These are phyloP conservation scores for Pseudogymnoascus sp. DNA, from an alignment of 2,329 filamentous ascomycete genomes.

Conservation along the genomic window DNA sequence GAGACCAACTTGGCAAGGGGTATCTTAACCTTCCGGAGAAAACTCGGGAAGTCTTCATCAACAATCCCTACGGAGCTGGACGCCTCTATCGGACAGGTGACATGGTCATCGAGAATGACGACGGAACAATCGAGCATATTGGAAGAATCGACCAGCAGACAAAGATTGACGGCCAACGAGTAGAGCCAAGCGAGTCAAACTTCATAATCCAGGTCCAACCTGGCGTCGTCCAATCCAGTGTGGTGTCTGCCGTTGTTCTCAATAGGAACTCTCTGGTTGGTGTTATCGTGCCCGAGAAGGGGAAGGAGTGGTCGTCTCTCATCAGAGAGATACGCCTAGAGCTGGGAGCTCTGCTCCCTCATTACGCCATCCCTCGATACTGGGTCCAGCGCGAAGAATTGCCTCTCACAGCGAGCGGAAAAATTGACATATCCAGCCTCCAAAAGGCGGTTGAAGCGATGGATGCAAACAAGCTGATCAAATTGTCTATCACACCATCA, in stretches of 20 bases:
- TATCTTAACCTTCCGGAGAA: conserved; percentile 52
- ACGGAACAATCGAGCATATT: conserved; percentile 53
- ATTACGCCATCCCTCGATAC: conserved; percentile 10
- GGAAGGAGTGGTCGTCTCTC: neutral
- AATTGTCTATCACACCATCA: neutral
- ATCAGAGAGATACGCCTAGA: neutral
- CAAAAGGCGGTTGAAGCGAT: neutral
- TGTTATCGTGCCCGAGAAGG: neutral
- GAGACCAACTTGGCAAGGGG: conserved; percentile 51
- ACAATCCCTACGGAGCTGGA: conserved; percentile 43
- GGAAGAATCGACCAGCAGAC: conserved; percentile 57
- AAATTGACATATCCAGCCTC: conserved; percentile 9
- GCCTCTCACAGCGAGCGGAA: conserved; percentile 9
- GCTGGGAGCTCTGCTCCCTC: conserved; percentile 2
- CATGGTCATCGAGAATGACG: conserved; percentile 42
- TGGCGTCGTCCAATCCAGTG: neutral
- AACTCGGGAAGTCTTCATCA: conserved; percentile 50
- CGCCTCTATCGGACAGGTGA: conserved; percentile 56
- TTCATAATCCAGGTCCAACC: conserved; percentile 1
- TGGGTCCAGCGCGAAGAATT: conserved; percentile 8
- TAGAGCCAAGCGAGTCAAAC: conserved; percentile 56
- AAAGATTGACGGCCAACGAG: conserved; percentile 54
- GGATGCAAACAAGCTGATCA: conserved; percentile 3
- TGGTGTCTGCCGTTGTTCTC: neutral
- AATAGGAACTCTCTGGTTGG: neutral